Evolutionary conservation across 192 early-diverging fungal species (phyloP).

Genomic region (Umbelopsis sp.): DNA sequence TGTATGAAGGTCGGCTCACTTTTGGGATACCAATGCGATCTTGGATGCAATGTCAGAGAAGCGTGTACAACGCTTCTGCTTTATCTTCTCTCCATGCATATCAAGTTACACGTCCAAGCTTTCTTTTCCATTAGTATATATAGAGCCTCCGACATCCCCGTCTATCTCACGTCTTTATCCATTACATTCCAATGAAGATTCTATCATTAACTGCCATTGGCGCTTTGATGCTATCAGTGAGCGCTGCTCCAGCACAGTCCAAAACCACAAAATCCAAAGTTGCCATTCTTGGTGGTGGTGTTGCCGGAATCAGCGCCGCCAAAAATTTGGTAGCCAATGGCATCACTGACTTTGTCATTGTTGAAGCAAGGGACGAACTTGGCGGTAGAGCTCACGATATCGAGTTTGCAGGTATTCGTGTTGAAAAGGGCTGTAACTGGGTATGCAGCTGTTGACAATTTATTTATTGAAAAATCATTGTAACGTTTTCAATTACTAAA

Average conservation of each 20-base stretch:
- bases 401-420: constrained; percentile 26
- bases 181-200: neutral
- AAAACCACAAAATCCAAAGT: constrained; percentile 34
- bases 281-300: constrained; percentile 43
- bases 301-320: constrained; percentile 38
- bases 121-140: neutral
- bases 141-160: too few relatives aligned
- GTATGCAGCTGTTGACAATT: neutral
- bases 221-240: neutral
- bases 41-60: neutral
- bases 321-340: constrained; percentile 28
- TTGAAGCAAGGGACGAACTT: constrained; percentile 35
- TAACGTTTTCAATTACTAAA: neutral
- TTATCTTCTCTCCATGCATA: neutral
- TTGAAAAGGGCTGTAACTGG: constrained; percentile 44
- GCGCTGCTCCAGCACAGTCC: neutral
- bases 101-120: neutral
- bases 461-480: too few relatives aligned
- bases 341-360: constrained; percentile 40
- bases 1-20: neutral
- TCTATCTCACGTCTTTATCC: neutral
- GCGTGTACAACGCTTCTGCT: neutral
- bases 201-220: neutral
- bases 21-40: neutral
- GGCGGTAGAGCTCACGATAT: constrained; percentile 39